Conservation (phyloP, 1,284 basidiomycete species). For the Ceratobasidium sp. region DNA sequence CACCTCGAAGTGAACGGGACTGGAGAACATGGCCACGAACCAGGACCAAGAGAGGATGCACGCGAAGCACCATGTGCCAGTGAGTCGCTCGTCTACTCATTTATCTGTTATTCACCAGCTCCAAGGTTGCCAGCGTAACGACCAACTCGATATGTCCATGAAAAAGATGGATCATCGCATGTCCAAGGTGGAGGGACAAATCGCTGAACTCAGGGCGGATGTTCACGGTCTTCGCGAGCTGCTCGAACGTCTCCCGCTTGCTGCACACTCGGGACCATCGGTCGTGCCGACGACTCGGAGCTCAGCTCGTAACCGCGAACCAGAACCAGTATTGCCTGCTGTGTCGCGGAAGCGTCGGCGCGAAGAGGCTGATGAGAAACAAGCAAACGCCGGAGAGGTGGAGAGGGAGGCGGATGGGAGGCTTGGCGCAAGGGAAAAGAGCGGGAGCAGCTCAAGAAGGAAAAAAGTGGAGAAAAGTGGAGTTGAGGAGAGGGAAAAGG, state of each 20-base stretch:
- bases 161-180: conserved; percentile 2
- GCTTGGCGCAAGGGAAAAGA: no score
- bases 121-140: conserved; percentile 4
- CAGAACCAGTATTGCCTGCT: neutral
- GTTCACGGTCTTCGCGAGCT: neutral
- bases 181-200: conserved; percentile 5
- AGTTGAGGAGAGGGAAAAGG: neutral
- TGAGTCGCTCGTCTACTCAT: neutral
- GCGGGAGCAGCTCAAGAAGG: no score
- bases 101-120: neutral
- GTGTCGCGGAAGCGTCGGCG: neutral
- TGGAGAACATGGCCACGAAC: no score
- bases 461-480: no score
- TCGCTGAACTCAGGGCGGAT: conserved; percentile 5
- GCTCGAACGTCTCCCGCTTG: conserved; percentile 1
- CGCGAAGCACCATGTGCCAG: neutral
- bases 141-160: conserved; percentile 2
- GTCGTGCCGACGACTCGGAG: neutral
- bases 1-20: neutral
- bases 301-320: neutral
- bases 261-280: neutral
- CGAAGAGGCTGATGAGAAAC: neutral
- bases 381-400: neutral
- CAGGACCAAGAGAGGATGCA: no score
- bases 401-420: neutral